A percentile compares a stretch with the other conserved stretches of the same genome.
These are phyloP conservation scores for Taxillus chinensis DNA, from an alignment of 164 flowering plant genomes.

Conservation along the genomic window DNA sequence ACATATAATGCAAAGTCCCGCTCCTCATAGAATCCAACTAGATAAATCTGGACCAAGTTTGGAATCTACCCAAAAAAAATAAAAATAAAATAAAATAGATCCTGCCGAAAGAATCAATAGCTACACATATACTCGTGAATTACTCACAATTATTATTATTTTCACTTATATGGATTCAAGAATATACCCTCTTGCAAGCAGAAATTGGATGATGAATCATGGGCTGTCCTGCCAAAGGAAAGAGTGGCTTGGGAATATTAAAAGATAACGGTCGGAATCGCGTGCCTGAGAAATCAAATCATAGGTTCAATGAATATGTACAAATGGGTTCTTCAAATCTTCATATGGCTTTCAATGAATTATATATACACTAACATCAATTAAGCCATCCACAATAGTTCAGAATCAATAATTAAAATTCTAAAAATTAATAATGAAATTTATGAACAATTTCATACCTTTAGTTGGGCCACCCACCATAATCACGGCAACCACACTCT, in stretches of 20 bases:
- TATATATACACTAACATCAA: neutral
- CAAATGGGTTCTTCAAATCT: neutral
- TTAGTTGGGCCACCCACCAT: conserved; percentile 95
- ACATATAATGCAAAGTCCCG: conserved; percentile 87
- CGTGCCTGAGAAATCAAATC: conserved; percentile 47
- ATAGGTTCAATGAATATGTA: neutral
- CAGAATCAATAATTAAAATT: neutral
- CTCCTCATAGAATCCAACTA: conserved; percentile 94
- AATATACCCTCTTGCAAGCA: conserved; percentile 78
- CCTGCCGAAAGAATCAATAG: neutral
- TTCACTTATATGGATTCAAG: neutral
- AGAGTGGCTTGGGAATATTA: conserved; percentile 87
- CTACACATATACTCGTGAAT: neutral
- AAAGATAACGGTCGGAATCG: conserved; percentile 82
- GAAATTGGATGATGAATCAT: conserved; percentile 97
- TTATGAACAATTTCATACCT: conserved; percentile 30
- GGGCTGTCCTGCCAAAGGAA: conserved; percentile 93
- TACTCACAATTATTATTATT: too few relatives aligned
- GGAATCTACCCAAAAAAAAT: conserved; percentile 55
- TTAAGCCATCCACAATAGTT: neutral
- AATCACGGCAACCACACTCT: conserved; percentile 87
- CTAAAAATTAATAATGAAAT: neutral
- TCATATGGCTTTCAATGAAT: neutral
- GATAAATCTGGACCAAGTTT: conserved; percentile 76
- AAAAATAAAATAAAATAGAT: neutral